Conservation (phyloP, 2,329 filamentous ascomycete genomes). For the Sporothrix pallida region DNA sequence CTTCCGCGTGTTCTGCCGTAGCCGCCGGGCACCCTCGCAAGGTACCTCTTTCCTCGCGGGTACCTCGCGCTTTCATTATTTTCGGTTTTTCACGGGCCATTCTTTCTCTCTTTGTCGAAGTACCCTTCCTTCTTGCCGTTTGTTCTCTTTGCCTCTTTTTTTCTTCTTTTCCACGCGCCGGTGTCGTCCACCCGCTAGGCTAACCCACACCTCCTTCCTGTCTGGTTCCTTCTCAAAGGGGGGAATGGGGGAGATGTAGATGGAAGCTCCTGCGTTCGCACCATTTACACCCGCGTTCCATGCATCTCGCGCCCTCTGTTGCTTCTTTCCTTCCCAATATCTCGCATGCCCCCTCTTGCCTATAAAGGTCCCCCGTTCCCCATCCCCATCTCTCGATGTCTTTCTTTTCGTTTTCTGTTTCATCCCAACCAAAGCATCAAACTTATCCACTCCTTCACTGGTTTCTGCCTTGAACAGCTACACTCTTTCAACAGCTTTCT, state of each 20-base stretch:
- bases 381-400: not conserved
- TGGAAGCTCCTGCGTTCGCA: not conserved
- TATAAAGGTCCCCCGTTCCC: constrained; percentile 23
- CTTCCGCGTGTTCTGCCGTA: constrained; percentile 12
- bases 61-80: not conserved
- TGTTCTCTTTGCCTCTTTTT: not conserved
- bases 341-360: not conserved
- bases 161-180: constrained; percentile 19
- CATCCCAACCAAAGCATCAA: constrained; percentile 17
- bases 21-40: not conserved
- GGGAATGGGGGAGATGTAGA: not conserved
- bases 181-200: constrained; percentile 4
- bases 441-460: constrained; percentile 17
- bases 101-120: constrained; percentile 21
- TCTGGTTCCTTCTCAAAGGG: constrained; percentile 10
- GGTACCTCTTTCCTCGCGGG: constrained; percentile 12
- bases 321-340: constrained; percentile 1
- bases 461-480: not conserved
- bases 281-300: not conserved
- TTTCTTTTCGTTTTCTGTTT: not conserved
- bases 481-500: constrained; percentile 19
- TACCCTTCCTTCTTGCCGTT: constrained; percentile 15
- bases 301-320: constrained; percentile 6
- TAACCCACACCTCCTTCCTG: constrained; percentile 3
- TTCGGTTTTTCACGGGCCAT: not conserved